Percentiles rank a stretch among this genome's conserved stretches.
Conservation (phyloP, 192 early-diverging fungal species). For the Coemansia sp. region DNA sequence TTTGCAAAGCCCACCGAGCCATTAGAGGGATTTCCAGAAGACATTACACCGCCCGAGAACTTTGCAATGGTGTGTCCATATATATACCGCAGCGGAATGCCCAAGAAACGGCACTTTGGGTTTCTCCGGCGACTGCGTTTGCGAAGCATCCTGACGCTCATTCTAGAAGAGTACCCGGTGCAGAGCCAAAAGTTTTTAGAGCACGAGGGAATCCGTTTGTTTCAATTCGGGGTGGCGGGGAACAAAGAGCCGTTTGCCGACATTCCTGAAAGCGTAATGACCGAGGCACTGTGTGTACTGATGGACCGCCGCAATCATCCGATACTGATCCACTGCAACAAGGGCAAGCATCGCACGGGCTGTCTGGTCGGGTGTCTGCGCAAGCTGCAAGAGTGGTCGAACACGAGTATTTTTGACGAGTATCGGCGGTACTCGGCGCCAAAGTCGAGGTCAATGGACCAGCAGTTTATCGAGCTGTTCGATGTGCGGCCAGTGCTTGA, state of each 20-base stretch:
- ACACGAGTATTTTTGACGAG: constrained; percentile 97
- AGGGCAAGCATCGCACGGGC: constrained; percentile 97
- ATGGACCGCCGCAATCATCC: constrained; percentile 74
- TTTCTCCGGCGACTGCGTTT: constrained; percentile 87
- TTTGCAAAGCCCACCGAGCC: neutral
- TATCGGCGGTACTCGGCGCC: constrained; percentile 89
- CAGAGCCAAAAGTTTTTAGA: constrained; percentile 85
- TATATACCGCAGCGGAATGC: constrained; percentile 93
- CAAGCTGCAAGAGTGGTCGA: constrained; percentile 92
- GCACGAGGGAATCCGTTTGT: constrained; percentile 73
- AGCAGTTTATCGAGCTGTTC: constrained; percentile 84
- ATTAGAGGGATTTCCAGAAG: constrained; percentile 30
- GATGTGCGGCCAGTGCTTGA: constrained; percentile 68
- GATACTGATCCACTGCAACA: constrained; percentile 95
- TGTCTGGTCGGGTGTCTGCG: constrained; percentile 93
- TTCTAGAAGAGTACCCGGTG: constrained; percentile 86
- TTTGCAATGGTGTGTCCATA: constrained; percentile 93
- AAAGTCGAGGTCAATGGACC: constrained; percentile 81
- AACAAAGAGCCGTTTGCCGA: constrained; percentile 77
- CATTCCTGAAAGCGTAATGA: constrained; percentile 50
- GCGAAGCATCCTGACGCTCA: constrained; percentile 89
- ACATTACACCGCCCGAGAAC: constrained; percentile 87
- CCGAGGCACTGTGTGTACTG: constrained; percentile 26
- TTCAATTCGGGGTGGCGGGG: constrained; percentile 87
- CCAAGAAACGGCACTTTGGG: constrained; percentile 87